phyloP scores from a whole-genome alignment of 75 land plant species.

The Sequoia sempervirens region DNA sequence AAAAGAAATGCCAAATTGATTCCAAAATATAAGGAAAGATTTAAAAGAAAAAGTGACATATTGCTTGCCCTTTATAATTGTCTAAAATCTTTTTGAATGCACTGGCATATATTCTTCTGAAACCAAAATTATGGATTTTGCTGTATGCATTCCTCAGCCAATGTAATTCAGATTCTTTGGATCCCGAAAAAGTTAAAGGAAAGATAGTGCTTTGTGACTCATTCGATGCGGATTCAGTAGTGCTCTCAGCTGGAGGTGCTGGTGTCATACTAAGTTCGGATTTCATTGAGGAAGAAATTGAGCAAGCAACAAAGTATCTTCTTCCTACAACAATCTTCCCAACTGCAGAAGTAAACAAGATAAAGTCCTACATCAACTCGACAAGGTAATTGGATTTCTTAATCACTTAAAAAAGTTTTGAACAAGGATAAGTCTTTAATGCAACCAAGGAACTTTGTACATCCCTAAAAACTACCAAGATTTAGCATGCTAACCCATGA shows the following conservation, averaged over 20 bases:
- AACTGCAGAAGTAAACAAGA: slow-evolving; percentile 1
- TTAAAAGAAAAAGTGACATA: neutral
- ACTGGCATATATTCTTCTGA: neutral
- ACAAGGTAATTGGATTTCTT: slow-evolving; percentile 17
- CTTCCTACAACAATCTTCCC: neutral
- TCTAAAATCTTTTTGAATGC: neutral
- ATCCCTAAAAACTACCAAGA: neutral
- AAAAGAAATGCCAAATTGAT: neutral
- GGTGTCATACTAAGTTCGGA: slow-evolving; percentile 13
- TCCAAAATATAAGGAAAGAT: neutral
- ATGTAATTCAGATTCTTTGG: neutral
- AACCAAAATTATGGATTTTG: neutral
- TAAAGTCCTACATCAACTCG: slow-evolving; percentile 27
- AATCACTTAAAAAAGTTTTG: neutral
- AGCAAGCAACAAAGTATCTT: neutral
- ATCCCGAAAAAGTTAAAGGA: slow-evolving; percentile 20
- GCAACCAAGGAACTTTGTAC: neutral
- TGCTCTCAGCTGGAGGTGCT: slow-evolving; percentile 26
- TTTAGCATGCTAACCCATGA: neutral
- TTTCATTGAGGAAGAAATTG: neutral
- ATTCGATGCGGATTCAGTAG: neutral
- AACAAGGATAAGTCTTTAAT: neutral
- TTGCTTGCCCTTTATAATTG: neutral
- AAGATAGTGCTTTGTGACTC: slow-evolving; percentile 28
- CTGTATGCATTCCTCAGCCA: slow-evolving; percentile 12